Evolutionary conservation across 805 yeast genomes (phyloP).

Genomic region (Wickerhamiella qilinensis): DNA sequence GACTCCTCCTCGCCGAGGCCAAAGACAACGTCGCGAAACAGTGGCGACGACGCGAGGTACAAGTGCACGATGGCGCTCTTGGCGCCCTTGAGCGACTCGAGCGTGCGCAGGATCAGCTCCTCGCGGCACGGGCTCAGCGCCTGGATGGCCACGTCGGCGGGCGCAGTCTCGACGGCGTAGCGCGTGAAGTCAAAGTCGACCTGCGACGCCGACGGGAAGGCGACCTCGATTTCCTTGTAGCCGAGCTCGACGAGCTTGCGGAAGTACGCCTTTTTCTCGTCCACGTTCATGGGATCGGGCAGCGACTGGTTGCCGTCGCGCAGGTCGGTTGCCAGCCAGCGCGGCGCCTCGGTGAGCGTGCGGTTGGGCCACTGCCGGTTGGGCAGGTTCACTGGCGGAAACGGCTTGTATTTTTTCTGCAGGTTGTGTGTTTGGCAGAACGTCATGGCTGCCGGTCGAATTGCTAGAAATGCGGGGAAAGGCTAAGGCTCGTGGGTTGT

Average conservation of each 20-base stretch:
- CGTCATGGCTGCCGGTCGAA: too few species aligned
- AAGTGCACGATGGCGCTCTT: constrained; percentile 61
- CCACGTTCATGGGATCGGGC: constrained; percentile 75
- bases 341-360: constrained; percentile 44
- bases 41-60: constrained; percentile 60
- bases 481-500: neutral
- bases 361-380: constrained; percentile 58
- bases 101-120: constrained; percentile 52
- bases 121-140: constrained; percentile 65
- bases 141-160: constrained; percentile 62
- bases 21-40: constrained; percentile 59
- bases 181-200: constrained; percentile 69
- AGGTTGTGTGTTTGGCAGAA: constrained; percentile 4
- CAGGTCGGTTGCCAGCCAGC: constrained; percentile 73
- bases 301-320: constrained; percentile 76
- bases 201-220: constrained; percentile 70
- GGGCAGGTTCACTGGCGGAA: constrained; percentile 37
- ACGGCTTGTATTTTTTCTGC: constrained; percentile 36
- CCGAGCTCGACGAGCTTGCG: constrained; percentile 55
- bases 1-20: constrained; percentile 42
- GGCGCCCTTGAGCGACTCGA: constrained; percentile 60
- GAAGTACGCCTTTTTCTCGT: constrained; percentile 59
- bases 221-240: constrained; percentile 70
- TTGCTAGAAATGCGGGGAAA: too few species aligned
- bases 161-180: constrained; percentile 55